A percentile compares a stretch with the other conserved stretches of the same genome.
phyloP scores from a whole-genome alignment of 345 rosid genomes.

The Populus alba region DNA sequence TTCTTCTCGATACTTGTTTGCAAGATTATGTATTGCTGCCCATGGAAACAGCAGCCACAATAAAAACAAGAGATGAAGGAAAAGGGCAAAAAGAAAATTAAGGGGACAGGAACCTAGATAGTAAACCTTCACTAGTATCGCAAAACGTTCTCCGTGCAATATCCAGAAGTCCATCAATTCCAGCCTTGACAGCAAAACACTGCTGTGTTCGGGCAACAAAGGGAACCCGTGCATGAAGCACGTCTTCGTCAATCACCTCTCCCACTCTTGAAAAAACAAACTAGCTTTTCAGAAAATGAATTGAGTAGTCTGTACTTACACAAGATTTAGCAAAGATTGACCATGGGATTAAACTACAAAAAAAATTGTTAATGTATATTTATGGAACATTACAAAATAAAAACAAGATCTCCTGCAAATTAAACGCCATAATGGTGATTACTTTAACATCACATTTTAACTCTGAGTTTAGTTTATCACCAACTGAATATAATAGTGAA shows the following conservation, averaged over 20 bases:
- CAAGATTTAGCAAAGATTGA: not conserved
- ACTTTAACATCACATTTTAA: not conserved
- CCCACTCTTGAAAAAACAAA: constrained; percentile 46
- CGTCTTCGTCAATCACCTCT: constrained; percentile 89
- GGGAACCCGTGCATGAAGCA: constrained; percentile 92
- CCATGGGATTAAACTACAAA: not conserved
- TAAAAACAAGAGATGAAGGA: not conserved
- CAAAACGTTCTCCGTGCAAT: constrained; percentile 91
- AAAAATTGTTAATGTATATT: not conserved
- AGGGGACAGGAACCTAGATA: constrained; percentile 6
- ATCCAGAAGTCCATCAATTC: constrained; percentile 92
- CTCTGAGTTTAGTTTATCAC: too few relatives aligned
- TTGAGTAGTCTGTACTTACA: constrained; percentile 1
- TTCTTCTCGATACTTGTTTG: constrained; percentile 84
- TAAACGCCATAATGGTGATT: not conserved
- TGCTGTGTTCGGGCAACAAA: constrained; percentile 97
- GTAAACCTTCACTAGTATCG: constrained; percentile 90
- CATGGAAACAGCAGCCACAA: constrained; percentile 9
- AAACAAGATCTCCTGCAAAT: not conserved
- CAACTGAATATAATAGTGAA: not conserved
- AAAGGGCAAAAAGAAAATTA: not conserved
- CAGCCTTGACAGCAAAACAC: constrained; percentile 95
- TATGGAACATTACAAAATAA: too few relatives aligned
- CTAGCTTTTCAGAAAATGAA: constrained; percentile 3
- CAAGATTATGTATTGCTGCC: constrained; percentile 87